A percentile compares a stretch with the other conserved stretches of the same genome.
Conservation (phyloP, 768 basidiomycete genomes). For the Mycena albidolilacea region DNA sequence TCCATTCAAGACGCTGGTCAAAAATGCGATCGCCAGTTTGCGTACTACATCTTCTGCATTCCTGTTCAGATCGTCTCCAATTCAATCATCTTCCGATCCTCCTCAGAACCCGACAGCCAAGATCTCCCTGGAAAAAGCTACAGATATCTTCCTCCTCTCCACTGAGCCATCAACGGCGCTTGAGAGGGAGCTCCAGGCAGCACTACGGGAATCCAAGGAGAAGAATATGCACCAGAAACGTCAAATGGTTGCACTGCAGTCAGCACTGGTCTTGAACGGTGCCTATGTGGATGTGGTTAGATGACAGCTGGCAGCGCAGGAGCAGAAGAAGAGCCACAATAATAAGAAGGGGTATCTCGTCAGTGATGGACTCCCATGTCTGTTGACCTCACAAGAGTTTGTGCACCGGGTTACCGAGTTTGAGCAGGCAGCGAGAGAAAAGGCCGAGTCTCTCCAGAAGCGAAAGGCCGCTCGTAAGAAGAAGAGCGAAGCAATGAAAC, state of each 20-base stretch:
- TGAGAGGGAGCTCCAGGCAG: background rate
- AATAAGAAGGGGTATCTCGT: background rate
- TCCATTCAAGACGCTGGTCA: background rate
- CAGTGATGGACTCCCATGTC: background rate
- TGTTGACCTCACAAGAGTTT: slow-evolving; percentile 1
- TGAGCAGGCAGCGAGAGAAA: background rate
- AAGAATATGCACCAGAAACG: background rate
- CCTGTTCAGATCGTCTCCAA: background rate
- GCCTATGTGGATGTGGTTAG: background rate
- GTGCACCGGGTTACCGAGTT: background rate
- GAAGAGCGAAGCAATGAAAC: background rate
- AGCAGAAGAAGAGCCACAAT: background rate
- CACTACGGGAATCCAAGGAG: background rate
- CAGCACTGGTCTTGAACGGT: background rate
- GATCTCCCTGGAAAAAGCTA: background rate
- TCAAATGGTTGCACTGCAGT: background rate
- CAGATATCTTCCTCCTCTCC: background rate
- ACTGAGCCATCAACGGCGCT: background rate
- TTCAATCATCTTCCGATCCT: background rate
- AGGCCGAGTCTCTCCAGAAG: slow-evolving; percentile 29
- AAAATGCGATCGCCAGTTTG: background rate
- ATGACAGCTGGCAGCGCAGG: background rate
- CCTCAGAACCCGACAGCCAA: background rate
- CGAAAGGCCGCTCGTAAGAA: background rate
- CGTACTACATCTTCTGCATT: background rate